These are phyloP conservation scores for Lanmaoa rubissima DNA, from an alignment of 768 basidiomycete genomes.

Conservation along the genomic window DNA sequence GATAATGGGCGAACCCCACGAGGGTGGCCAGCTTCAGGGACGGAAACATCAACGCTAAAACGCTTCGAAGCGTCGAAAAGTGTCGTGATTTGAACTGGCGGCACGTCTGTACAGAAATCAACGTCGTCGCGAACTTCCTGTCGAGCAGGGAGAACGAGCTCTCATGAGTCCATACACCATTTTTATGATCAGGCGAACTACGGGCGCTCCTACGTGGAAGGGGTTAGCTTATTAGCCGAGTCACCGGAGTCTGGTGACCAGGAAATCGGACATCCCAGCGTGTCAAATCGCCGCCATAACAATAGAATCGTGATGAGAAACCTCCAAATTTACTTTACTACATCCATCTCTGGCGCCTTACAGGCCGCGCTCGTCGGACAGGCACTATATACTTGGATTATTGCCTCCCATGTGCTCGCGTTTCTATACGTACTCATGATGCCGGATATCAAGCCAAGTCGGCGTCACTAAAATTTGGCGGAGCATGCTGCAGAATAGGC, in stretches of 20 bases:
- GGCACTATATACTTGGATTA: not conserved
- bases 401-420: too few species aligned
- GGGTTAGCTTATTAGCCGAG: too few species aligned
- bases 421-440: too few species aligned
- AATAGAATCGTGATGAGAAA: too few species aligned
- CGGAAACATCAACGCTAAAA: conserved; percentile 33
- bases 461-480: not conserved
- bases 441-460: too few species aligned
- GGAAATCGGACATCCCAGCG: too few species aligned
- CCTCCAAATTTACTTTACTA: too few species aligned
- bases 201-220: not conserved
- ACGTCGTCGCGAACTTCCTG: not conserved
- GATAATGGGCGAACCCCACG: conserved; percentile 9
- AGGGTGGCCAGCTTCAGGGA: conserved; percentile 11
- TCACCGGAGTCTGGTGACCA: not conserved
- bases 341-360: too few species aligned
- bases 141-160: not conserved
- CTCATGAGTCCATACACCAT: not conserved
- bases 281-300: too few species aligned
- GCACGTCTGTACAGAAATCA: not conserved
- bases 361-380: too few species aligned
- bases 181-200: not conserved
- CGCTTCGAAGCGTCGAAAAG: not conserved
- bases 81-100: not conserved
- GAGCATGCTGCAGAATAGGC: too few species aligned